Percentiles rank a stretch among this genome's conserved stretches.
Evolutionary conservation across 805 yeast genomes (phyloP).

Genomic region (Sugiyamaella marilandica): DNA sequence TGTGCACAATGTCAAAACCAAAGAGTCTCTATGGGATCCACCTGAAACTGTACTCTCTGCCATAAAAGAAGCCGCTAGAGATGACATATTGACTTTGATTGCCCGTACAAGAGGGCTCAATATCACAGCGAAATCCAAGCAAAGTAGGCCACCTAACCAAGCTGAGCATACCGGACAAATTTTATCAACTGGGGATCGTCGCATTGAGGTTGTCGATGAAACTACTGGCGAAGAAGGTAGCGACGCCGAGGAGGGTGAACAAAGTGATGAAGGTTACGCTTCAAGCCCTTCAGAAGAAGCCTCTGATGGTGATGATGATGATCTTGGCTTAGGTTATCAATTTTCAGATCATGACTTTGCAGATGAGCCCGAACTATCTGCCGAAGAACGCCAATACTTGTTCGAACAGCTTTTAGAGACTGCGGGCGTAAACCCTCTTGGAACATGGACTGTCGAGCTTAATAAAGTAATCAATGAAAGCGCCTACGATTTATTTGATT

Average conservation of each 20-base stretch:
- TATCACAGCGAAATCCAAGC: slow-evolving; percentile 15
- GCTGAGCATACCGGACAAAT: background rate
- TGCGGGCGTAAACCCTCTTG: slow-evolving; percentile 39
- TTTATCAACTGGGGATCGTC: background rate
- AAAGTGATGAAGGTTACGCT: slow-evolving; percentile 20
- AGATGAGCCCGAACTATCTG: slow-evolving; percentile 8
- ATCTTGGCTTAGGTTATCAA: slow-evolving; percentile 5
- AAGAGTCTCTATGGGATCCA: slow-evolving; percentile 36
- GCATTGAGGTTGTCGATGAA: slow-evolving; percentile 11
- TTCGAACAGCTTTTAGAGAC: slow-evolving; percentile 38
- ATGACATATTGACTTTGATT: slow-evolving; percentile 31
- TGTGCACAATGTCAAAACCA: slow-evolving; percentile 33
- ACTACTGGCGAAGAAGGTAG: slow-evolving; percentile 18
- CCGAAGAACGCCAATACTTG: slow-evolving; percentile 5
- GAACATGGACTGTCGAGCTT: slow-evolving; percentile 46
- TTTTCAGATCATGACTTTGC: slow-evolving; percentile 23
- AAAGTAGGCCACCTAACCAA: background rate
- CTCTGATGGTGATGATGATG: slow-evolving; percentile 22
- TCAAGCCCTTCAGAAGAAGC: slow-evolving; percentile 1
- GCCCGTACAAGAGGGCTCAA: slow-evolving; percentile 39
- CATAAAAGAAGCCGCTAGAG: slow-evolving; percentile 30
- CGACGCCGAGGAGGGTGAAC: slow-evolving; percentile 6
- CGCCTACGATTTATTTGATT: slow-evolving; percentile 34
- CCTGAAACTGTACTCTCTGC: slow-evolving; percentile 29
- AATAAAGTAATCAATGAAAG: slow-evolving; percentile 40